Base-by-base conservation (phyloP, 495 filamentous ascomycete genomes). In the Penicillium manginii region DNA sequence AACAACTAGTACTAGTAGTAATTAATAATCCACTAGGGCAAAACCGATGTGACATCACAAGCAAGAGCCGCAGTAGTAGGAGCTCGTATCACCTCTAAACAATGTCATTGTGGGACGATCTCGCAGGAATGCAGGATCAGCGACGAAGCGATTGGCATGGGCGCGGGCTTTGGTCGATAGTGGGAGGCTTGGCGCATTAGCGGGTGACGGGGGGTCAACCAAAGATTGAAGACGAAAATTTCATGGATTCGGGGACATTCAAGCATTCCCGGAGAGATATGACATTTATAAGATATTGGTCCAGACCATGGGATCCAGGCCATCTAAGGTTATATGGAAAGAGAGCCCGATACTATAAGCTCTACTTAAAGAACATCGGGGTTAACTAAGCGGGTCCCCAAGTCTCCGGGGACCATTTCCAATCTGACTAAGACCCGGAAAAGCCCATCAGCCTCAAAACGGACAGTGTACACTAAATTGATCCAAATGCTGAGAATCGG, bases 121-220 rank as follows among this genome's bases (percentile, higher is more conserved):
- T 9, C 10, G 10, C 11, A 11, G 45, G 45, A 23, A 11, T 18
- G 42, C 42, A 45, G n/a, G 6, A 26, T 47, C 26, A 26, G 11
- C 45, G 45, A 26, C 7, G 45, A 2, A 12, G 26, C 10, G 19
- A 47, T 47, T 47, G 45, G 45, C 45, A 21, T 45, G 12, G 22
- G 22, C 7, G 45, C 11, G 14, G 22, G 10, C 45, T 14, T 47
- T 26, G 21, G 10, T 23, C 45, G 11, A 47, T 47, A 47, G 45
- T n/a, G 45, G 26, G 21, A 22, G 45, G 18, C 45, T 47, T 47
- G 45, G 45, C 45, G 45, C 45, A 47, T 47, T 47, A 47, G 45
- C 45, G 21, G 45, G 3, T 43, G 40, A 29, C 26, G 26, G 26
- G 26, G 6, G 26, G 26, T 8, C 6, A 29, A 29, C 2, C 26